These are phyloP conservation scores for Meira nashicola DNA, from an alignment of 1,284 basidiomycete genomes.

Conservation along the genomic window DNA sequence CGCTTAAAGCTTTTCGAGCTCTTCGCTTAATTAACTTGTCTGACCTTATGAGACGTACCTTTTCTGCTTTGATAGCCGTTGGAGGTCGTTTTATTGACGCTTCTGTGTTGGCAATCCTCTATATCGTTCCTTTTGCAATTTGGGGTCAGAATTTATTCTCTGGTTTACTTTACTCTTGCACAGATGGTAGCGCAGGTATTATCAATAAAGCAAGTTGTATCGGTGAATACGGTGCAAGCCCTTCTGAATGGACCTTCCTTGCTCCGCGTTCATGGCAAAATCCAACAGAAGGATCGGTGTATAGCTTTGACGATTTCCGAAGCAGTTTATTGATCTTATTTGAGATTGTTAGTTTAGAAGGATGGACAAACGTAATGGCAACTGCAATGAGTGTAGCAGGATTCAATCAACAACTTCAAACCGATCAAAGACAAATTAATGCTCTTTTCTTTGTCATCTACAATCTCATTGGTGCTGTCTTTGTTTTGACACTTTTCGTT, in stretches of 20 bases:
- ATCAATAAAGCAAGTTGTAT: conserved; percentile 65
- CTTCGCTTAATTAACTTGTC: conserved; percentile 76
- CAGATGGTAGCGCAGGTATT: conserved; percentile 61
- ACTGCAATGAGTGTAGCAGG: conserved; percentile 77
- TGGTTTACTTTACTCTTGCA: conserved; percentile 79
- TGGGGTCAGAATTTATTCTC: conserved; percentile 95
- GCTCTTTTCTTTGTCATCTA: conserved; percentile 90
- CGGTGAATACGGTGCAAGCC: conserved; percentile 64
- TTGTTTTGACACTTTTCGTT: conserved; percentile 59
- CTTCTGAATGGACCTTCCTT: conserved; percentile 62
- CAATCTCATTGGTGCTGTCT: conserved; percentile 83
- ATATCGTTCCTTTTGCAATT: conserved; percentile 93
- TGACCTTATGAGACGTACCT: conserved; percentile 72
- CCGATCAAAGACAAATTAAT: conserved; percentile 55
- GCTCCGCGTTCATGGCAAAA: conserved; percentile 85
- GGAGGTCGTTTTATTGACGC: conserved; percentile 82
- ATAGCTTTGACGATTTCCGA: conserved; percentile 86
- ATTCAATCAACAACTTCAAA: conserved; percentile 36
- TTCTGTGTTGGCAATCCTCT: conserved; percentile 78
- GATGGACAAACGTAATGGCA: conserved; percentile 89
- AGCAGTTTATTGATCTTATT: conserved; percentile 85
- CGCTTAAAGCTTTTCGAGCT: conserved; percentile 82
- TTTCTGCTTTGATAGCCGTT: conserved; percentile 85
- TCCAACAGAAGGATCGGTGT: conserved; percentile 74
- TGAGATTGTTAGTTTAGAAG: conserved; percentile 89